A percentile compares a stretch with the other conserved stretches of the same genome.
phyloP scores from a whole-genome alignment of 768 basidiomycete genomes.

The Pilatotrama ljubarskyi region DNA sequence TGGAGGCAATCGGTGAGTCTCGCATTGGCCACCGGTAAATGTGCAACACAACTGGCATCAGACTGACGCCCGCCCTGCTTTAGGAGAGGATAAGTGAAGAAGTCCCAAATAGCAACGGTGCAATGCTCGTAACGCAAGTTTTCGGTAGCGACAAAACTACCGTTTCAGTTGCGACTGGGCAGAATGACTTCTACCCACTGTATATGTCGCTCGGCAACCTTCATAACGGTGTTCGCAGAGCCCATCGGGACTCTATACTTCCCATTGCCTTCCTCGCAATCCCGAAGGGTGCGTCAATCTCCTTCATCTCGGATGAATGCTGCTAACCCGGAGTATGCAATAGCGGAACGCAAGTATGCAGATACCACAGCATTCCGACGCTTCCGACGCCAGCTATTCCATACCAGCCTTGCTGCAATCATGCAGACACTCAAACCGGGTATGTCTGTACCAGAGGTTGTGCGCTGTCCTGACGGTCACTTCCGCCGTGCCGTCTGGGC shows the following conservation, averaged over 20 bases:
- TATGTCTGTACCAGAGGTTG: slow-evolving; percentile 17
- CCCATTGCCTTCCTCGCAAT: slow-evolving; percentile 29
- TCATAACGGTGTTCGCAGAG: slow-evolving; percentile 17
- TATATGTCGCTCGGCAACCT: slow-evolving; percentile 27
- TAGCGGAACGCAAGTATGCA: not conserved
- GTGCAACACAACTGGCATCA: not conserved
- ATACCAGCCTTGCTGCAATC: slow-evolving; percentile 15
- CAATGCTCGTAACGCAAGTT: slow-evolving; percentile 18
- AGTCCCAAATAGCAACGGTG: slow-evolving; percentile 10
- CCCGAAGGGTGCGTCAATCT: slow-evolving; percentile 23
- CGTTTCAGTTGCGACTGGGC: slow-evolving; percentile 31
- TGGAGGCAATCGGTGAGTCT: slow-evolving; percentile 34
- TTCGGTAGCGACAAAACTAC: slow-evolving; percentile 39
- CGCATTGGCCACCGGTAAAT: not conserved
- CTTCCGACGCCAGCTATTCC: slow-evolving; percentile 18
- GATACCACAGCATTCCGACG: slow-evolving; percentile 5
- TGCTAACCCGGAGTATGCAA: too few relatives aligned
- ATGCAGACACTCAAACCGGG: slow-evolving; percentile 10
- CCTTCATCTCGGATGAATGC: not conserved
- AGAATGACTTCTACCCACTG: slow-evolving; percentile 27
- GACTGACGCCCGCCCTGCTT: not conserved
- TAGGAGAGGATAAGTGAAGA: not conserved
- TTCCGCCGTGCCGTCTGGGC: slow-evolving; percentile 16
- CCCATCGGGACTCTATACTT: slow-evolving; percentile 15
- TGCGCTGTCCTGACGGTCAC: slow-evolving; percentile 18